These are phyloP conservation scores for Suillus discolor DNA, from an alignment of 768 basidiomycete genomes.

Conservation along the genomic window DNA sequence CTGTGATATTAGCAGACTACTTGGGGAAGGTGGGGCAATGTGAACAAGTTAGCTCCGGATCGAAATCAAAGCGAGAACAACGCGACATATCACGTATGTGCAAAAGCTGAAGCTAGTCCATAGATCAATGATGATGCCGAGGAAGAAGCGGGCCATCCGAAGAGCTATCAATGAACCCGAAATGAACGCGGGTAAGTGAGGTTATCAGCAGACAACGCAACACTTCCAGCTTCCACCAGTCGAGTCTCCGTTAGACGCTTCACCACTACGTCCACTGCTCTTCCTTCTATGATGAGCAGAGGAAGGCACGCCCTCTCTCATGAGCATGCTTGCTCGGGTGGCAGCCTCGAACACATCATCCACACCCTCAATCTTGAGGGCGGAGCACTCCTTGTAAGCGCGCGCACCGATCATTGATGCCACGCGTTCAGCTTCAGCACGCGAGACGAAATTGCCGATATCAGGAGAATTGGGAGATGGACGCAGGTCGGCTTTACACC, in stretches of 20 bases:
- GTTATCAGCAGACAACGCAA: constrained; percentile 65
- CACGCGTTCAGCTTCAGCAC: constrained; percentile 79
- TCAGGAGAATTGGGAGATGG: constrained; percentile 53
- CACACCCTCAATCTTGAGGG: constrained; percentile 87
- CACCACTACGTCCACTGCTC: constrained; percentile 47
- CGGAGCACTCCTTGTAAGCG: constrained; percentile 93
- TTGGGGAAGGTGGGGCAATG: neutral
- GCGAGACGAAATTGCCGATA: constrained; percentile 64
- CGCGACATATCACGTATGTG: constrained; percentile 10
- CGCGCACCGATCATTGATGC: constrained; percentile 87
- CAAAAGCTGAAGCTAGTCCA: constrained; percentile 7
- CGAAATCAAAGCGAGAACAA: constrained; percentile 3
- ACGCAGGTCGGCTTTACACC: constrained; percentile 93
- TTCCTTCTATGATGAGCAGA: constrained; percentile 55
- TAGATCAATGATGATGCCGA: neutral
- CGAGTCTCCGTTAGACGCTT: constrained; percentile 40
- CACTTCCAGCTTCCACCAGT: constrained; percentile 54
- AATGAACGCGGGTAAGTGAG: constrained; percentile 2
- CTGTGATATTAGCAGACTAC: constrained; percentile 16
- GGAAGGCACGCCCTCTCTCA: constrained; percentile 77
- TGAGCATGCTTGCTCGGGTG: constrained; percentile 94
- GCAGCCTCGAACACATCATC: constrained; percentile 98
- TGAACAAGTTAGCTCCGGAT: constrained; percentile 6
- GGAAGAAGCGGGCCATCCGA: neutral
- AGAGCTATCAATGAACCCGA: neutral